These are phyloP conservation scores for Verticillium klebahnii DNA, from an alignment of 2,329 filamentous ascomycete species.

Conservation along the genomic window DNA sequence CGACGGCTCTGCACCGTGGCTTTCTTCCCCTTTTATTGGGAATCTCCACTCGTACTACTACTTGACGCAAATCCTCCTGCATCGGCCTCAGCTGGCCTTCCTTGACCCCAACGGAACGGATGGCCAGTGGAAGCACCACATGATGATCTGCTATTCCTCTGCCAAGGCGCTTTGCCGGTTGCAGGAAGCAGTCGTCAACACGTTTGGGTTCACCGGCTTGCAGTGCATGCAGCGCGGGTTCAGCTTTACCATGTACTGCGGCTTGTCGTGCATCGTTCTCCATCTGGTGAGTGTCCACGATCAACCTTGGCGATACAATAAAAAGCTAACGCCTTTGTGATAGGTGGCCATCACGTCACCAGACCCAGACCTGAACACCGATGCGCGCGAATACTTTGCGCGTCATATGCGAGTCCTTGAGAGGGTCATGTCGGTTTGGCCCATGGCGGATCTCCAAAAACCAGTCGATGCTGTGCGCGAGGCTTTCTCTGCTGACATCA, in stretches of 20 bases:
- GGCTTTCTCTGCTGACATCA: conserved; percentile 83
- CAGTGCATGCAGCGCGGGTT: conserved; percentile 91
- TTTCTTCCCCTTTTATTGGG: conserved; percentile 81
- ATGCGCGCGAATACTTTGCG: conserved; percentile 85
- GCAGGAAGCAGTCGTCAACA: conserved; percentile 75
- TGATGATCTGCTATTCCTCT: conserved; percentile 79
- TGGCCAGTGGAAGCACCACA: conserved; percentile 80
- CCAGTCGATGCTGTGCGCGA: conserved; percentile 86
- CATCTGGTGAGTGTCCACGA: conserved; percentile 68
- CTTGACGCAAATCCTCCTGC: conserved; percentile 77
- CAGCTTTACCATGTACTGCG: conserved; percentile 91
- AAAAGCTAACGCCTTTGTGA: neutral
- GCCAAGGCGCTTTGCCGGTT: conserved; percentile 82
- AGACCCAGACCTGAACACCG: conserved; percentile 78
- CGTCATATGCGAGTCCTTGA: conserved; percentile 93
- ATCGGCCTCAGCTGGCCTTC: conserved; percentile 78
- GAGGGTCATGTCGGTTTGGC: conserved; percentile 75
- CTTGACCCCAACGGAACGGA: conserved; percentile 67
- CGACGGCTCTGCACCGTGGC: conserved; percentile 76
- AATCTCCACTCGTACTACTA: conserved; percentile 90
- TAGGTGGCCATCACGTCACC: conserved; percentile 91
- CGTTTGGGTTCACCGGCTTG: conserved; percentile 74
- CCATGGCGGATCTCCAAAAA: conserved; percentile 83
- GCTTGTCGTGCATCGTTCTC: conserved; percentile 87
- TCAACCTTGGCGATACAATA: neutral